Conservation (phyloP, 169 alveolate species). For the Plasmodium gonderi region DNA sequence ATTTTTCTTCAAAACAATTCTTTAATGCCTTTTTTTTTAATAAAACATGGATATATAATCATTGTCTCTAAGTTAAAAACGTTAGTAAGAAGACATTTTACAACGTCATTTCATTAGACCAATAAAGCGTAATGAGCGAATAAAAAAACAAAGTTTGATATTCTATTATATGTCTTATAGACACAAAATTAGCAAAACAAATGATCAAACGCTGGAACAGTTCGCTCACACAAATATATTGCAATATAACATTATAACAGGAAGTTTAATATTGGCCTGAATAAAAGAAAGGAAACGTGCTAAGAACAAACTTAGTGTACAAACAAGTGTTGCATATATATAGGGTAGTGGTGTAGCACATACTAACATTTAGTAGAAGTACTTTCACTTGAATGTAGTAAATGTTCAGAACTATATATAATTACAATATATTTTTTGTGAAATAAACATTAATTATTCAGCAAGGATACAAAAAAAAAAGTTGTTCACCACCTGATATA, state of each 20-base stretch:
- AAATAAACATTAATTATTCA: neutral
- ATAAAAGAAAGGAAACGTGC: neutral
- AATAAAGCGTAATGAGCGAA: neutral
- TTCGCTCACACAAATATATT: neutral
- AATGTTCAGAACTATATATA: neutral
- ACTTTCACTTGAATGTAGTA: neutral
- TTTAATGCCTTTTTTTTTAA: neutral
- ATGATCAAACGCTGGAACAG: neutral
- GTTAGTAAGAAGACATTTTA: neutral
- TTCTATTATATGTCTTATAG: neutral
- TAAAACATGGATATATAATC: neutral
- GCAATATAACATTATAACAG: neutral
- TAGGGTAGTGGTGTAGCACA: neutral
- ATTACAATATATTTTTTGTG: neutral
- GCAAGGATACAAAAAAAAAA: neutral
- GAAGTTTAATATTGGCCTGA: neutral
- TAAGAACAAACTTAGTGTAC: neutral
- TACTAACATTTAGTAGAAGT: neutral
- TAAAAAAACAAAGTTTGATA: neutral
- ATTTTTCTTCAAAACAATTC: neutral
- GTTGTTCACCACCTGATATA: neutral
- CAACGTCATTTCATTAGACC: neutral
- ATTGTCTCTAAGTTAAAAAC: neutral
- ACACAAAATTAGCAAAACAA: neutral
- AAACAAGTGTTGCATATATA: neutral